Conservation (phyloP, 73 alveolate species). For the Strombidium stylifer region DNA sequence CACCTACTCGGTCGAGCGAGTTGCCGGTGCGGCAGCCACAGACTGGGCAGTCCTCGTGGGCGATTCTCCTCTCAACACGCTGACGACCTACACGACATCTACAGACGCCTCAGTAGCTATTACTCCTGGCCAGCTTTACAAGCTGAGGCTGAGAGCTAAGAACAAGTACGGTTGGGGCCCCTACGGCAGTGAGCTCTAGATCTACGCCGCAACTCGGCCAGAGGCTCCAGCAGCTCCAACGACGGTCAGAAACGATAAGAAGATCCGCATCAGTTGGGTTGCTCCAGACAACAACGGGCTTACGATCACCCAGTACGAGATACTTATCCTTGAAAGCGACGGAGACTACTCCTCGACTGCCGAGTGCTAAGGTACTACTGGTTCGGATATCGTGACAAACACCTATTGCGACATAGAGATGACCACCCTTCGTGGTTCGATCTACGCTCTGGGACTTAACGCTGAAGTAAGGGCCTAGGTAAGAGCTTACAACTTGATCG, state of each 20-base stretch:
- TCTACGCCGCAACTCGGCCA: constrained; percentile 43
- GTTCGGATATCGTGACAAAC: not conserved
- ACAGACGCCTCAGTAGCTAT: not conserved
- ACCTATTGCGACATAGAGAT: constrained; percentile 23
- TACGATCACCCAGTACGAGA: constrained; percentile 26
- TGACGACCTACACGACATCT: too few relatives aligned
- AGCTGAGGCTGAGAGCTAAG: constrained; percentile 40
- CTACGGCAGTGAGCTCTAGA: constrained; percentile 11
- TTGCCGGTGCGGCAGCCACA: too few relatives aligned
- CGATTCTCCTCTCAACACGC: too few relatives aligned
- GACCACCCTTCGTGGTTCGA: constrained; percentile 9
- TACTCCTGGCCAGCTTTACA: constrained; percentile 22
- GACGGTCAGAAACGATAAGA: constrained; percentile 4
- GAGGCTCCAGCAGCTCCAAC: constrained; percentile 29
- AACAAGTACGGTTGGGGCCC: constrained; percentile 48
- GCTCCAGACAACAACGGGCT: constrained; percentile 36
- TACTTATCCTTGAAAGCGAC: constrained; percentile 17
- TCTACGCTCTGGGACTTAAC: constrained; percentile 13
- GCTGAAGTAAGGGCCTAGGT: constrained; percentile 34
- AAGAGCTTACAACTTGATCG: constrained; percentile 37
- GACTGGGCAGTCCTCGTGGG: too few relatives aligned
- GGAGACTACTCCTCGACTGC: constrained; percentile 6
- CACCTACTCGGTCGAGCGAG: too few relatives aligned
- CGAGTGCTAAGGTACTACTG: constrained; percentile 17
- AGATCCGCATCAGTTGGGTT: constrained; percentile 17